Evolutionary conservation across 768 basidiomycete genomes (phyloP).

Genomic region (Suillus lakei): DNA sequence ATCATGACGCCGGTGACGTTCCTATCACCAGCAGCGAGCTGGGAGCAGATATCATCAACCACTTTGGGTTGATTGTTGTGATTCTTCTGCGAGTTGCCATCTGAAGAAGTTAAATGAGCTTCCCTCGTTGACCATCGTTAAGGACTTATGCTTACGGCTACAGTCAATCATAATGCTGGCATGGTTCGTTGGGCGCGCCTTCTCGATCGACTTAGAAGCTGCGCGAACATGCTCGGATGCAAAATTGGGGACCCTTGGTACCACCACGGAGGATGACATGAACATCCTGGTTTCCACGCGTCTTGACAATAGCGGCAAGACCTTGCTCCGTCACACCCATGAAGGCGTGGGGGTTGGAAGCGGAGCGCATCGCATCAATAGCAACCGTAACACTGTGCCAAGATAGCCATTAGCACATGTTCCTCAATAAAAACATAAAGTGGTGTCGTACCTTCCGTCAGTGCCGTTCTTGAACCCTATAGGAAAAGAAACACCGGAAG

Average conservation of each 20-base stretch:
- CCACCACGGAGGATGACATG: conserved; percentile 97
- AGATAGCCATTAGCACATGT: conserved; percentile 10
- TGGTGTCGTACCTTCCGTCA: conserved; percentile 70
- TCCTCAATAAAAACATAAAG: not conserved
- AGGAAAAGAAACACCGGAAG: conserved; percentile 95
- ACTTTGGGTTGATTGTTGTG: conserved; percentile 91
- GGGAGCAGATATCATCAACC: conserved; percentile 68
- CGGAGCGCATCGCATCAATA: conserved; percentile 94
- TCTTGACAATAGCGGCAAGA: conserved; percentile 95
- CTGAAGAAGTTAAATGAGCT: conserved; percentile 39
- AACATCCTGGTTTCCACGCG: conserved; percentile 82
- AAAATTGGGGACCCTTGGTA: conserved; percentile 90
- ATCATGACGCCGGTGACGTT: conserved; percentile 96
- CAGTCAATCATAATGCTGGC: conserved; percentile 90
- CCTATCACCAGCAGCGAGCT: conserved; percentile 69
- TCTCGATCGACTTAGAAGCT: conserved; percentile 65
- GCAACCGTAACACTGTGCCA: conserved; percentile 78
- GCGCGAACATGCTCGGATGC: conserved; percentile 69
- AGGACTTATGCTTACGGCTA: conserved; percentile 56
- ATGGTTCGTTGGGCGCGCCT: conserved; percentile 55
- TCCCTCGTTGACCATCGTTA: not conserved
- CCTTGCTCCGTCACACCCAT: conserved; percentile 91
- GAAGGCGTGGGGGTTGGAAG: conserved; percentile 93
- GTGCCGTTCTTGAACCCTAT: conserved; percentile 99
- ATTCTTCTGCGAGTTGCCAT: conserved; percentile 96